Evolutionary conservation across 495 filamentous ascomycete species (phyloP).

Genomic region (Lepidopterella palustris): DNA sequence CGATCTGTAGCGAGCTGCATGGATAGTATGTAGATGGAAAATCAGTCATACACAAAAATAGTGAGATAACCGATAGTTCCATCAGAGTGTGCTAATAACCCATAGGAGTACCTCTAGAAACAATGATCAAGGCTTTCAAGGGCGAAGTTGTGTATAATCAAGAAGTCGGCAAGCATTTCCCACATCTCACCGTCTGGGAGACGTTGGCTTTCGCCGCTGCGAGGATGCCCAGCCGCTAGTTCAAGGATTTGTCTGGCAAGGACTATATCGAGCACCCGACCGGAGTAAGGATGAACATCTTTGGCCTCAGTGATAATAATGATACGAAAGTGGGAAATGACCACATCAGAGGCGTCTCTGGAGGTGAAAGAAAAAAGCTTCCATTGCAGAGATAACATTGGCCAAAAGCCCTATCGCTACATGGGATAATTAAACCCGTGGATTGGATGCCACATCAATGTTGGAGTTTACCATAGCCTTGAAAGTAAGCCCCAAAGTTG

Average conservation of each 20-base stretch:
- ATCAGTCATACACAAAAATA: conserved; percentile 4
- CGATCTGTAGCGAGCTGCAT: neutral
- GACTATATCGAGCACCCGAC: neutral
- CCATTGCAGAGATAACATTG: conserved; percentile 31
- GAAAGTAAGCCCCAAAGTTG: conserved; percentile 24
- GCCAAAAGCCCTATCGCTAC: conserved; percentile 13
- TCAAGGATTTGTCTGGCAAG: neutral
- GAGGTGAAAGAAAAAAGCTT: conserved; percentile 33
- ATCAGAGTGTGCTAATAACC: neutral
- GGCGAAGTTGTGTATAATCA: conserved; percentile 10
- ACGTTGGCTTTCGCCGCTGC: conserved; percentile 6
- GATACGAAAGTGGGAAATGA: conserved; percentile 36
- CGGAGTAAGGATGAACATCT: conserved; percentile 34
- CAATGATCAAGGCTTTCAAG: conserved; percentile 21
- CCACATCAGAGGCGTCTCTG: conserved; percentile 31
- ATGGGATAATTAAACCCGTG: conserved; percentile 35
- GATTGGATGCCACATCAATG: conserved; percentile 32
- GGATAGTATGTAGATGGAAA: neutral
- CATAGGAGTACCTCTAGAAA: conserved; percentile 7
- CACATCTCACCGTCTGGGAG: conserved; percentile 10
- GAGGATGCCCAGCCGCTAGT: neutral
- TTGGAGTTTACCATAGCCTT: conserved; percentile 33
- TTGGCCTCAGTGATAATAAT: conserved; percentile 33
- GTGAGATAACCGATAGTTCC: neutral
- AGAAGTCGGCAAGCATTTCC: conserved; percentile 12